phyloP scores from a whole-genome alignment of 164 flowering plant genomes.

The Stephania yunnanensis region DNA sequence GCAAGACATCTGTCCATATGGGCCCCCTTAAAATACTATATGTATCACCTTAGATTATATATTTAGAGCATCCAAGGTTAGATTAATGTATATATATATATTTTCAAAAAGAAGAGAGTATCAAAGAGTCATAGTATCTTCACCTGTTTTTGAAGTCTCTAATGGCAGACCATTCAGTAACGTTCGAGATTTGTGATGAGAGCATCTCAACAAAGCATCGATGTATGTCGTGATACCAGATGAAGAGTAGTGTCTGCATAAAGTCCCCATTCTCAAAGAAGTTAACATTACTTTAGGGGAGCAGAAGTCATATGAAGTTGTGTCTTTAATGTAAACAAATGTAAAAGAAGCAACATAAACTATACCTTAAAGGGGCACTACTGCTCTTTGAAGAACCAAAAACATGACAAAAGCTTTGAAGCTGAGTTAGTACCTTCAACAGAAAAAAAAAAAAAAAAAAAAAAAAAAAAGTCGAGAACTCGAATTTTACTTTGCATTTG shows the following conservation, averaged over 20 bases:
- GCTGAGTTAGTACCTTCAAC: background rate
- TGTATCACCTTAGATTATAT: background rate
- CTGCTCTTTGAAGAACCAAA: background rate
- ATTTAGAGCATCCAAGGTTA: background rate
- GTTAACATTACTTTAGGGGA: background rate
- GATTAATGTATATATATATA: background rate
- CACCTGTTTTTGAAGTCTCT: background rate
- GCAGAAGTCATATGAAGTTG: background rate
- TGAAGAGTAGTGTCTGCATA: background rate
- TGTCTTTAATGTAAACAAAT: background rate
- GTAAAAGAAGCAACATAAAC: background rate
- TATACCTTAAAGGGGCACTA: background rate
- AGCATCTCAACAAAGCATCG: background rate
- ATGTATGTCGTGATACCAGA: background rate
- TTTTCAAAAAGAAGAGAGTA: background rate
- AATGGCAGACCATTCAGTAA: background rate
- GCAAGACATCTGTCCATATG: background rate
- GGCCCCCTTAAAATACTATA: background rate
- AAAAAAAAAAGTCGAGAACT: background rate
- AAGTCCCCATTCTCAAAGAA: background rate
- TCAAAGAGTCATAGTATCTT: background rate
- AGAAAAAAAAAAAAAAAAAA: background rate
- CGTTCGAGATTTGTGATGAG: background rate
- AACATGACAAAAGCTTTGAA: background rate
- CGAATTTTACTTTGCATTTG: constrained; percentile 2